phyloP scores from a whole-genome alignment of 768 basidiomycete species.

The Tricholoma hemisulphureum region DNA sequence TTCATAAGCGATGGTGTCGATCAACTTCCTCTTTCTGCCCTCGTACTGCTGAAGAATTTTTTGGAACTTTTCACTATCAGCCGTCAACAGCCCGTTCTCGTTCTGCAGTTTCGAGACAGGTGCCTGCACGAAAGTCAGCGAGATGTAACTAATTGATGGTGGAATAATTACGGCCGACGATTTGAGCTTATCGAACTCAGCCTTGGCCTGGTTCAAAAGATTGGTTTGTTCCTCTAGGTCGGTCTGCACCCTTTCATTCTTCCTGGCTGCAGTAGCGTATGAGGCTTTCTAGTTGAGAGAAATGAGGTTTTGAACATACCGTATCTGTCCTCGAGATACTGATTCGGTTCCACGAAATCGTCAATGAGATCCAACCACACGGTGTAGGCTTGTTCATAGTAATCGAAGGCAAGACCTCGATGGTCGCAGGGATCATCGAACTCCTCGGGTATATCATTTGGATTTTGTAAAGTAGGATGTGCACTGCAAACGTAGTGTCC shows the following conservation, averaged over 20 bases:
- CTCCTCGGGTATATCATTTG: conserved; percentile 63
- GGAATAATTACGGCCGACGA: conserved; percentile 51
- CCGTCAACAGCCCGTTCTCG: conserved; percentile 60
- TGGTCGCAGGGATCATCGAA: conserved; percentile 76
- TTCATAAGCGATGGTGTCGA: conserved; percentile 64
- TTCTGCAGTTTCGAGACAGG: conserved; percentile 63
- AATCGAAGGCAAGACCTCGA: conserved; percentile 73
- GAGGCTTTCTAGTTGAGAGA: conserved; percentile 6
- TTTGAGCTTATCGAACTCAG: conserved; percentile 57
- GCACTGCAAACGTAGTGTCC: conserved; percentile 56
- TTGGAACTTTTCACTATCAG: conserved; percentile 77
- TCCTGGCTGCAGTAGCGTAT: conserved; percentile 47
- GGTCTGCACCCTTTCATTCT: conserved; percentile 63
- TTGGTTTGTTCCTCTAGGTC: conserved; percentile 61
- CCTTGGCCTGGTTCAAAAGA: conserved; percentile 43
- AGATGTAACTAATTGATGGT: neutral
- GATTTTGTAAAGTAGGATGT: conserved; percentile 66
- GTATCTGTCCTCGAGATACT: conserved; percentile 72
- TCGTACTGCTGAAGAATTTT: conserved; percentile 72
- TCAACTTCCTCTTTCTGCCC: conserved; percentile 62
- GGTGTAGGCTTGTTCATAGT: conserved; percentile 65
- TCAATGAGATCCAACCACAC: conserved; percentile 68
- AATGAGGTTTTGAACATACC: conserved; percentile 41
- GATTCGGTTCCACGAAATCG: conserved; percentile 67
- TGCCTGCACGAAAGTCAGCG: conserved; percentile 37